Evolutionary conservation across 148 eudicot species (phyloP).

Genomic region (Rhododendron henanense): DNA sequence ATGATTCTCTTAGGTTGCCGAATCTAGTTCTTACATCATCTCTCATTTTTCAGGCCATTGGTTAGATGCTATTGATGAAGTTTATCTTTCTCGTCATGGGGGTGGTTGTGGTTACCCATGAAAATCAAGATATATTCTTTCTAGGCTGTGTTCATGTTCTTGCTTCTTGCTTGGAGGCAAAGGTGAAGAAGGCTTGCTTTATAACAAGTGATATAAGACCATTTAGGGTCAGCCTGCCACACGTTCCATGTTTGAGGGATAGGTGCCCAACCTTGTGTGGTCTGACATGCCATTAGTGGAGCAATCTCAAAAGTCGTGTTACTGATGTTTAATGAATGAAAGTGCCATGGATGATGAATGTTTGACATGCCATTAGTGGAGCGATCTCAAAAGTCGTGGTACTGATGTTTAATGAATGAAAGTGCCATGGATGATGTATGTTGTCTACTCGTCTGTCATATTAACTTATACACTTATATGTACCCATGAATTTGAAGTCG

Average conservation of each 20-base stretch:
- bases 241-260: background rate
- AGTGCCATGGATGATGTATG: background rate
- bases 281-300: background rate
- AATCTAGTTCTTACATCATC: background rate
- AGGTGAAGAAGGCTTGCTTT: background rate
- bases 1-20: background rate
- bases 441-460: background rate
- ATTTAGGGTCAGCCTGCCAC: background rate
- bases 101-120: background rate
- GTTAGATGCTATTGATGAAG: background rate
- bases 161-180: background rate
- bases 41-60: background rate
- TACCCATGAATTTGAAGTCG: background rate
- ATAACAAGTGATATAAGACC: background rate
- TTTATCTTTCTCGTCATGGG: background rate
- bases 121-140: background rate
- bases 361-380: background rate
- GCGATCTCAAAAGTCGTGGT: background rate
- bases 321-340: background rate
- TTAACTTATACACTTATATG: background rate
- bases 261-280: background rate
- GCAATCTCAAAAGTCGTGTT: background rate
- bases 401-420: background rate
- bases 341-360: background rate
- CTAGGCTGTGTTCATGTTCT: background rate